A percentile compares a stretch with the other conserved stretches of the same genome.
These are phyloP conservation scores for Rhizoclosmatium sp. DNA, from an alignment of 192 early-diverging fungal genomes.

Conservation along the genomic window DNA sequence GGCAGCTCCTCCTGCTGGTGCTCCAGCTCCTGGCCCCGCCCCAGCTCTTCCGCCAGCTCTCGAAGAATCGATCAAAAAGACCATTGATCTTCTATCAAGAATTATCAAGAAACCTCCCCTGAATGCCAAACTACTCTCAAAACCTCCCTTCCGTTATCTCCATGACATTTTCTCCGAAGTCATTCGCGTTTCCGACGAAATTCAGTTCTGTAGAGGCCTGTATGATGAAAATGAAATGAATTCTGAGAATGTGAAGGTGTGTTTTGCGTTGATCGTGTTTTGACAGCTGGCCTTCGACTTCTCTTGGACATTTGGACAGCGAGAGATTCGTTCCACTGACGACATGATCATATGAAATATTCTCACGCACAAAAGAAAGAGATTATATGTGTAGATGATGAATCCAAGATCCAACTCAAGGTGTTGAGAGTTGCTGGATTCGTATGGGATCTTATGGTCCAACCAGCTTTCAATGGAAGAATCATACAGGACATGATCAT, in stretches of 20 bases:
- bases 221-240: conserved; percentile 60
- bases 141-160: conserved; percentile 68
- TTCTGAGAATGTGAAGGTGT: conserved; percentile 62
- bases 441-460: too few species aligned
- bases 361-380: neutral
- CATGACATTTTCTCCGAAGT: conserved; percentile 64
- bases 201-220: conserved; percentile 53
- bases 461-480: too few species aligned
- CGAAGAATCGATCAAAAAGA: conserved; percentile 56
- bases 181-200: conserved; percentile 38
- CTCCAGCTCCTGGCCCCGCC: conserved; percentile 4
- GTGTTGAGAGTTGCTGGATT: too few species aligned
- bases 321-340: neutral
- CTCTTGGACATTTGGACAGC: neutral
- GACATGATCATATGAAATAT: neutral
- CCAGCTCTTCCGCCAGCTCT: conserved; percentile 36
- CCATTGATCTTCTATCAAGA: conserved; percentile 51
- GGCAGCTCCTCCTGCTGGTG: conserved; percentile 6
- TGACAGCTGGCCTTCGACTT: neutral
- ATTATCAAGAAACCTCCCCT: conserved; percentile 64
- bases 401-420: too few species aligned
- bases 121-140: conserved; percentile 62
- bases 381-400: too few species aligned
- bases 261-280: neutral
- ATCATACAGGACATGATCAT: too few species aligned